A percentile compares a stretch with the other conserved stretches of the same genome.
phyloP scores from a whole-genome alignment of 805 yeast genomes.

The Danielia reshetovae region DNA sequence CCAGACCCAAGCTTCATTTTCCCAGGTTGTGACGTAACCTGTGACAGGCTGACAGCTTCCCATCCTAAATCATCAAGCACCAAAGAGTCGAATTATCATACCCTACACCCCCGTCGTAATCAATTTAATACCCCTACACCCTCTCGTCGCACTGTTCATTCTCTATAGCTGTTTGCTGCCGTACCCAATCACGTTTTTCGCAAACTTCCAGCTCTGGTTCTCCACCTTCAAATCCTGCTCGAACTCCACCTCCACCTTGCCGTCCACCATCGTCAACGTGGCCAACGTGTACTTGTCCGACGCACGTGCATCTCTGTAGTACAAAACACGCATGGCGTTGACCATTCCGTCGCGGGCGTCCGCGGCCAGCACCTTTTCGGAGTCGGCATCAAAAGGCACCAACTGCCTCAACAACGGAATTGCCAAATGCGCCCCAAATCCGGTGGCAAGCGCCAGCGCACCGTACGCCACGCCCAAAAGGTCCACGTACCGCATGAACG shows the following conservation, averaged over 20 bases:
- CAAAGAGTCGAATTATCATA: too few relatives aligned
- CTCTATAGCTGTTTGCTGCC: conserved; percentile 59
- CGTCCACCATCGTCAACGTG: conserved; percentile 49
- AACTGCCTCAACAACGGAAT: conserved; percentile 84
- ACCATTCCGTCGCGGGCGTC: conserved; percentile 74
- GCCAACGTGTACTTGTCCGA: conserved; percentile 81
- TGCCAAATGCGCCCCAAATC: conserved; percentile 94
- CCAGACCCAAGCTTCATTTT: too few relatives aligned
- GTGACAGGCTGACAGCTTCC: too few relatives aligned
- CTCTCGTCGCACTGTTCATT: not conserved
- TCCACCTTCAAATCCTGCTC: conserved; percentile 66
- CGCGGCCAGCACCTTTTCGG: conserved; percentile 59
- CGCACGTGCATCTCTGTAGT: conserved; percentile 95
- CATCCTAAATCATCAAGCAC: too few relatives aligned
- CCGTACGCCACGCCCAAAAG: conserved; percentile 87
- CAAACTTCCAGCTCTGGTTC: conserved; percentile 86
- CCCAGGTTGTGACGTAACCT: too few relatives aligned
- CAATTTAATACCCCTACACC: too few relatives aligned
- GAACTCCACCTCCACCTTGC: conserved; percentile 51
- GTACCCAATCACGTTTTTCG: conserved; percentile 83
- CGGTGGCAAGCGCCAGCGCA: conserved; percentile 89
- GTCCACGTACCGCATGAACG: conserved; percentile 83
- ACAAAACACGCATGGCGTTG: conserved; percentile 90
- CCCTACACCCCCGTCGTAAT: too few relatives aligned
- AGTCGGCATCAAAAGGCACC: conserved; percentile 77